A percentile compares a stretch with the other conserved stretches of the same genome.
phyloP scores from a whole-genome alignment of 1,139 yeast species.

The Kodamaea sp. region DNA sequence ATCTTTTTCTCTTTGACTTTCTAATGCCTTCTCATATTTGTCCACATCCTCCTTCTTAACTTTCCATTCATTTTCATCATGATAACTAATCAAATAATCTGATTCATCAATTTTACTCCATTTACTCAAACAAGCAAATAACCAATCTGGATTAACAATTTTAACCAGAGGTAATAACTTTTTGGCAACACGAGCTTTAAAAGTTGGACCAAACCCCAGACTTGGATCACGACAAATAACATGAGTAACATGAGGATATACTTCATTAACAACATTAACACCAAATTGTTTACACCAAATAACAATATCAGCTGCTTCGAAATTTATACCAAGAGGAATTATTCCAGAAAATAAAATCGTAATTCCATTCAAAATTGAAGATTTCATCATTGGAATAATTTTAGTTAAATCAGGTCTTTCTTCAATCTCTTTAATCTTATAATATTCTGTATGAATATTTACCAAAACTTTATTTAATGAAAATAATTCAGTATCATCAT shows the following conservation, averaged over 20 bases:
- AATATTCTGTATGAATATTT: conserved; percentile 66
- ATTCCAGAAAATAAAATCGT: conserved; percentile 82
- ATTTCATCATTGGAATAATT: conserved; percentile 72
- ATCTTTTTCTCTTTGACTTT: conserved; percentile 17
- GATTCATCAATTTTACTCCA: conserved; percentile 74
- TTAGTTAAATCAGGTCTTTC: conserved; percentile 55
- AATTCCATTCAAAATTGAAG: conserved; percentile 61
- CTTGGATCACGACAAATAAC: conserved; percentile 70
- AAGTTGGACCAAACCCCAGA: conserved; percentile 38
- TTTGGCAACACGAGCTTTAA: conserved; percentile 74
- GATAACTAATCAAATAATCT: conserved; percentile 52
- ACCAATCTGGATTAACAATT: conserved; percentile 91
- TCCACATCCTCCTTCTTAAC: conserved; percentile 43
- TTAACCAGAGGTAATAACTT: conserved; percentile 63
- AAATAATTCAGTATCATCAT: conserved; percentile 75
- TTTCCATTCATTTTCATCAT: conserved; percentile 38
- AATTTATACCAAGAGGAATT: conserved; percentile 70
- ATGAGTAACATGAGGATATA: conserved; percentile 77
- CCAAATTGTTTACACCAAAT: conserved; percentile 93
- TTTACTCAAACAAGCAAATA: conserved; percentile 74
- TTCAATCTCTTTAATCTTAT: conserved; percentile 34
- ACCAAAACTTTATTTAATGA: conserved; percentile 61
- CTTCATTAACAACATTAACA: conserved; percentile 74
- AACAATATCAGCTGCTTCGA: conserved; percentile 77
- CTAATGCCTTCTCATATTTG: conserved; percentile 36